Conservation (phyloP, 441 rosid genomes). For the Pelargonium fulgidum region DNA sequence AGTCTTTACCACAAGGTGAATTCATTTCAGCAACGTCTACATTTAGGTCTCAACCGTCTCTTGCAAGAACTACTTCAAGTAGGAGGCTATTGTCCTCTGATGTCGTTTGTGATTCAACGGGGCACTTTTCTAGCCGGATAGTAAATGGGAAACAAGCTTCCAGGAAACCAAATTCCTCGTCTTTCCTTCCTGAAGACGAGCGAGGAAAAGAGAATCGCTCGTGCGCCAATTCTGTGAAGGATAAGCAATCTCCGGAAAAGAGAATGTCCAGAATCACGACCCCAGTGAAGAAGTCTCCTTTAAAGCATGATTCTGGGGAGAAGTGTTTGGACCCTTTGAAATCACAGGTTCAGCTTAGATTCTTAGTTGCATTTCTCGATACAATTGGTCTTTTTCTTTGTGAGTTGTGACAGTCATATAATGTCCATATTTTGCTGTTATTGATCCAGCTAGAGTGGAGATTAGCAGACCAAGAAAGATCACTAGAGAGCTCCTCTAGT, state of each 20-base stretch:
- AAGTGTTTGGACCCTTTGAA: conserved; percentile 23
- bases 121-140: conserved; percentile 25
- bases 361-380: neutral
- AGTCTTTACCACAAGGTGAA: conserved; percentile 55
- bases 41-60: conserved; percentile 44
- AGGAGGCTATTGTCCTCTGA: conserved; percentile 49
- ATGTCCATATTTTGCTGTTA: neutral
- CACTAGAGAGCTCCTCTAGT: conserved; percentile 10
- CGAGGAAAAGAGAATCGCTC: conserved; percentile 65
- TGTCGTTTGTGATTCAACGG: conserved; percentile 26
- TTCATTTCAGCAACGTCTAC: conserved; percentile 30
- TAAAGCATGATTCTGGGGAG: conserved; percentile 30
- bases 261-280: conserved; percentile 37
- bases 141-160: conserved; percentile 40
- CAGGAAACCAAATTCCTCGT: conserved; percentile 30
- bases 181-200: conserved; percentile 37
- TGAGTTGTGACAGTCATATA: neutral
- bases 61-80: conserved; percentile 51
- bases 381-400: neutral
- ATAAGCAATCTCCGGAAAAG: conserved; percentile 53
- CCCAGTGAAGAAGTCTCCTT: conserved; percentile 46
- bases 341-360: conserved; percentile 26
- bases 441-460: conserved; percentile 21
- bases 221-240: conserved; percentile 45
- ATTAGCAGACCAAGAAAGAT: conserved; percentile 18